Evolutionary conservation across 106 monocot genomes (phyloP).

Genomic region (Vanilla planifolia): DNA sequence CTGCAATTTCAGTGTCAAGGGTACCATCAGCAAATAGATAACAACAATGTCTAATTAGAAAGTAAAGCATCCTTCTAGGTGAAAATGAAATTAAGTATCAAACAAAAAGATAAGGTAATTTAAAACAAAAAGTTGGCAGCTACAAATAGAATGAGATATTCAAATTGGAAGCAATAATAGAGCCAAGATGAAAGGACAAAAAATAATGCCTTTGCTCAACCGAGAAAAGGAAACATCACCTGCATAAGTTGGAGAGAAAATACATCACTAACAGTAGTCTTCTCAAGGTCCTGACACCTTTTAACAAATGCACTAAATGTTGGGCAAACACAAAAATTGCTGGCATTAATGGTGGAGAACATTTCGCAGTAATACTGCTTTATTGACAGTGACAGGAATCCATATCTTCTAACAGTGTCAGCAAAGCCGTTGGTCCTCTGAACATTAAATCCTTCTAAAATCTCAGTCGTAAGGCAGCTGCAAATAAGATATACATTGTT

Average conservation of each 20-base stretch:
- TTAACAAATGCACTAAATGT: slow-evolving; percentile 59
- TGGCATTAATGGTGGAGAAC: slow-evolving; percentile 19
- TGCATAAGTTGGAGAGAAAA: slow-evolving; percentile 99
- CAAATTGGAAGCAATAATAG: no score
- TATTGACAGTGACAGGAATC: slow-evolving; percentile 81
- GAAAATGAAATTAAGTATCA: no score
- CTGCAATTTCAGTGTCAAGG: slow-evolving; percentile 17
- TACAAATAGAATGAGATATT: no score
- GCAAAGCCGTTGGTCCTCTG: slow-evolving; percentile 74
- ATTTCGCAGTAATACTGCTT: slow-evolving; percentile 45
- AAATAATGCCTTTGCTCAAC: no score
- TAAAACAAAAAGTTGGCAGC: no score
- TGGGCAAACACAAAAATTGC: slow-evolving; percentile 33
- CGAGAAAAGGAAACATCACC: no score
- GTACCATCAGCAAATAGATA: neutral
- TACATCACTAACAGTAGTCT: slow-evolving; percentile 67
- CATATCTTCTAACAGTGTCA: slow-evolving; percentile 79
- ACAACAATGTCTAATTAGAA: no score
- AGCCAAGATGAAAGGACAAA: no score
- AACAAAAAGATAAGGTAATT: no score
- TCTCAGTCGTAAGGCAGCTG: slow-evolving; percentile 98
- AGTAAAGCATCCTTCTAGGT: no score
- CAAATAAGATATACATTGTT: slow-evolving; percentile 9
- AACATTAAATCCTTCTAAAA: slow-evolving; percentile 96
- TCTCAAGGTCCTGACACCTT: slow-evolving; percentile 79